These are phyloP conservation scores for Diaporthe australafricana DNA, from an alignment of 2,329 filamentous ascomycete genomes.

Conservation along the genomic window DNA sequence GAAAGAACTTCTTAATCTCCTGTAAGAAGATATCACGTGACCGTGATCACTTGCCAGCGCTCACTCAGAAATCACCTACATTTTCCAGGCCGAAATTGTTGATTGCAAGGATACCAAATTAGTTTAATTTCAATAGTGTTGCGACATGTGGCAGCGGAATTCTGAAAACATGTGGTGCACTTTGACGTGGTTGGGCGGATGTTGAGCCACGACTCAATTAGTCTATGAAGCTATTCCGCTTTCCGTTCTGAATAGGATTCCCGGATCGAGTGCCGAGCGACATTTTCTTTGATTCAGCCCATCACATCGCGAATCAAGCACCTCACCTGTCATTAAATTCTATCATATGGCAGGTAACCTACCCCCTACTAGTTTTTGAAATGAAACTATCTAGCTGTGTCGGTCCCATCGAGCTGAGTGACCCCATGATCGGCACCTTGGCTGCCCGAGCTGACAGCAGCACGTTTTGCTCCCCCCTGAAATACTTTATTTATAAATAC, in stretches of 20 bases:
- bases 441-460: neutral
- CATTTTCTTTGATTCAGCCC: neutral
- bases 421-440: neutral
- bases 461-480: fast-evolving
- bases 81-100: neutral
- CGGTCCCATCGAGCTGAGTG: no score
- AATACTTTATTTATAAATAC: neutral
- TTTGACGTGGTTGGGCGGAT: neutral
- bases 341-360: no score
- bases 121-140: neutral
- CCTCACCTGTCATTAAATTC: neutral
- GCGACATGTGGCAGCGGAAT: neutral
- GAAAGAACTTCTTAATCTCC: no score
- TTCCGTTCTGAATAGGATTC: conserved; percentile 34
- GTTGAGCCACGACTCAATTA: neutral
- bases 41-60: no score
- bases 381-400: neutral
- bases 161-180: conserved; percentile 2
- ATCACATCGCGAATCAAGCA: neutral
- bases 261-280: conserved; percentile 9
- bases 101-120: neutral
- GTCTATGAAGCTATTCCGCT: conserved; percentile 31
- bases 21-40: no score
- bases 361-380: no score
- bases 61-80: neutral